Conservation (phyloP, 2,329 filamentous ascomycete genomes). For the Clonostachys rhizophaga region DNA sequence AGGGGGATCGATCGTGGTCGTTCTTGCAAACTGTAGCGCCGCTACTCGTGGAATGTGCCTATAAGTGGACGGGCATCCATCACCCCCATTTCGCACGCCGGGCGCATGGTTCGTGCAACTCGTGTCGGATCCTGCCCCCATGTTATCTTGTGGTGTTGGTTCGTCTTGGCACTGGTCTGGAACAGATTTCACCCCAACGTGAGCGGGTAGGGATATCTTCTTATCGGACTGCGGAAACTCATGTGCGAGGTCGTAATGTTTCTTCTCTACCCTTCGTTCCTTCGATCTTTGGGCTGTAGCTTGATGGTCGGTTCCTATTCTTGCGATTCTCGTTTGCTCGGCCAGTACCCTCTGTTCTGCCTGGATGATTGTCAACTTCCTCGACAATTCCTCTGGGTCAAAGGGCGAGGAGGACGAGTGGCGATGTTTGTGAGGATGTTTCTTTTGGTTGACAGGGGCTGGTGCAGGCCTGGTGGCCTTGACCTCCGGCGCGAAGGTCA, state of each 20-base stretch:
- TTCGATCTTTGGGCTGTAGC: too few relatives aligned
- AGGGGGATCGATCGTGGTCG: constrained; percentile 39
- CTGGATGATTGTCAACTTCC: constrained; percentile 44
- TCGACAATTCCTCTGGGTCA: constrained; percentile 50
- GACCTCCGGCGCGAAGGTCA: background rate
- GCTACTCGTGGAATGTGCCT: constrained; percentile 50
- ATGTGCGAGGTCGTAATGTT: background rate
- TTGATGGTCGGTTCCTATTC: constrained; percentile 11
- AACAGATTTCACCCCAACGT: constrained; percentile 2
- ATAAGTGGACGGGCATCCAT: constrained; percentile 19
- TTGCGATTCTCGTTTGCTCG: constrained; percentile 23
- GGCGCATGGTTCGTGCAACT: too few relatives aligned
- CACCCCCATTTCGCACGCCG: too few relatives aligned
- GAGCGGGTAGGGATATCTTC: constrained; percentile 3
- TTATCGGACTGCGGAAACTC: background rate
- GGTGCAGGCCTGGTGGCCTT: constrained; percentile 8
- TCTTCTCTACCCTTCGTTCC: too few relatives aligned
- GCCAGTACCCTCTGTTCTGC: constrained; percentile 40
- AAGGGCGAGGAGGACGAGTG: constrained; percentile 16
- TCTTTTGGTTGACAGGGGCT: constrained; percentile 1
- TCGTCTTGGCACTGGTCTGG: background rate
- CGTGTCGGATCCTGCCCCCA: too few relatives aligned
- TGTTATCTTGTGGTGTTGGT: too few relatives aligned
- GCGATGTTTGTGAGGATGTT: too few relatives aligned
- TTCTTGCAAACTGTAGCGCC: constrained; percentile 48